These are phyloP conservation scores for Ophiostoma australiae DNA, from an alignment of 2,329 filamentous ascomycete species.

Conservation along the genomic window DNA sequence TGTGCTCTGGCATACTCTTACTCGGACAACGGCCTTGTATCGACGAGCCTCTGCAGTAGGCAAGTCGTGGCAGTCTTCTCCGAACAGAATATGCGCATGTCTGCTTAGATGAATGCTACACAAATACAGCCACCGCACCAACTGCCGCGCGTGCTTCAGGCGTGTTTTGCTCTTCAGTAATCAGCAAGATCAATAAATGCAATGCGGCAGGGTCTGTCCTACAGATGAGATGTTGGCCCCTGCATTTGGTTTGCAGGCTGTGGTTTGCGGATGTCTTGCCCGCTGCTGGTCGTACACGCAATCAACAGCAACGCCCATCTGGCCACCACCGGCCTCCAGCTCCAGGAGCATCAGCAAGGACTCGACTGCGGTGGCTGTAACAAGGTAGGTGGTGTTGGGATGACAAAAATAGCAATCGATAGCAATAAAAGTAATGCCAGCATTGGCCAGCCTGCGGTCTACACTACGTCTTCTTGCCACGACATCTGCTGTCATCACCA, in stretches of 20 bases:
- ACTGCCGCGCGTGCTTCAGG: background rate
- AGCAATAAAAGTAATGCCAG: background rate
- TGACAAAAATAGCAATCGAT: background rate
- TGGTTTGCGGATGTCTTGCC: background rate
- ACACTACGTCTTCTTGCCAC: background rate
- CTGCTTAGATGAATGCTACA: too few relatives aligned
- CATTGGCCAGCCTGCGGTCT: background rate
- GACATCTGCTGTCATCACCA: background rate
- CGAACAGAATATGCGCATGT: too few relatives aligned
- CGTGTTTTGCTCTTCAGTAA: background rate
- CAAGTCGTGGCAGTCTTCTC: too few relatives aligned
- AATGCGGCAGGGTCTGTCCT: background rate
- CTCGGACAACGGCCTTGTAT: too few relatives aligned
- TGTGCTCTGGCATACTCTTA: too few relatives aligned
- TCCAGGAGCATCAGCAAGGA: background rate
- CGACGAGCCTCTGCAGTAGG: too few relatives aligned
- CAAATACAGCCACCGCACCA: background rate
- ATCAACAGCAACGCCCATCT: background rate
- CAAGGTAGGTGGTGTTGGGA: too few relatives aligned
- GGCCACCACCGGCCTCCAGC: background rate
- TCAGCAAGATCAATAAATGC: background rate
- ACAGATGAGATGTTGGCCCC: background rate
- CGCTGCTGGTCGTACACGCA: background rate
- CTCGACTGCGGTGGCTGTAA: background rate
- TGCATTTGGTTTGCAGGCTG: background rate